These are phyloP conservation scores for Chiua virens DNA, from an alignment of 768 basidiomycete species.

Conservation along the genomic window DNA sequence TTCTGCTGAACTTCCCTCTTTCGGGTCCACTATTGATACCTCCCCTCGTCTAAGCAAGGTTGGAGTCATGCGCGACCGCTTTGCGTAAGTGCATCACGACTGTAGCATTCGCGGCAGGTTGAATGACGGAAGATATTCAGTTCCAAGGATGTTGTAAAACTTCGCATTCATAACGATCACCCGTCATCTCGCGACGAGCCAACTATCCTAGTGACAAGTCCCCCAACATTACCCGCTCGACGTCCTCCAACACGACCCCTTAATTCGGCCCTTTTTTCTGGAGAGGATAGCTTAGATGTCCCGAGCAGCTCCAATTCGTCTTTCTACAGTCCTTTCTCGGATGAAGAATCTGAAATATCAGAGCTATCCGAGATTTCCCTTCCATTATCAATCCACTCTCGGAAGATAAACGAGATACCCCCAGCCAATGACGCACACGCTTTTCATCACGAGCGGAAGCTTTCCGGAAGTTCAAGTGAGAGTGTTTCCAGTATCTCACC, in stretches of 20 bases:
- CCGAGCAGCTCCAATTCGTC: conserved; percentile 22
- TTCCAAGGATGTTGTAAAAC: conserved; percentile 24
- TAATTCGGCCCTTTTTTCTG: conserved; percentile 18
- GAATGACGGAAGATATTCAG: neutral
- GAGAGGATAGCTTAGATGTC: conserved; percentile 22
- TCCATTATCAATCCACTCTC: conserved; percentile 3
- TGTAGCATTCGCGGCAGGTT: neutral
- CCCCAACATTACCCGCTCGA: conserved; percentile 16
- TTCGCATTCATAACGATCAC: conserved; percentile 11
- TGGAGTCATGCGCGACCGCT: conserved; percentile 39
- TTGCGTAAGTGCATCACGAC: conserved; percentile 15
- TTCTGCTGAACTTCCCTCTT: neutral
- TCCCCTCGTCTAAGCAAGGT: conserved; percentile 28
- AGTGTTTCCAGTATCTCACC: conserved; percentile 9
- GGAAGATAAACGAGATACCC: conserved; percentile 1
- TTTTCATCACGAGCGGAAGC: conserved; percentile 5
- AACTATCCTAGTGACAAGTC: conserved; percentile 23
- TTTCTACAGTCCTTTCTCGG: conserved; percentile 30
- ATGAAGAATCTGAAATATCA: conserved; percentile 29
- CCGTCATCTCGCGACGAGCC: conserved; percentile 22
- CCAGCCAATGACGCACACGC: neutral
- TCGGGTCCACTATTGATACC: neutral
- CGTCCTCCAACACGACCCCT: conserved; percentile 18
- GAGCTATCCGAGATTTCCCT: conserved; percentile 19
- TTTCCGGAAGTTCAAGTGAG: conserved; percentile 26